Conservation (phyloP, 164 flowering plant genomes). For the Umbilicus rupestris region DNA sequence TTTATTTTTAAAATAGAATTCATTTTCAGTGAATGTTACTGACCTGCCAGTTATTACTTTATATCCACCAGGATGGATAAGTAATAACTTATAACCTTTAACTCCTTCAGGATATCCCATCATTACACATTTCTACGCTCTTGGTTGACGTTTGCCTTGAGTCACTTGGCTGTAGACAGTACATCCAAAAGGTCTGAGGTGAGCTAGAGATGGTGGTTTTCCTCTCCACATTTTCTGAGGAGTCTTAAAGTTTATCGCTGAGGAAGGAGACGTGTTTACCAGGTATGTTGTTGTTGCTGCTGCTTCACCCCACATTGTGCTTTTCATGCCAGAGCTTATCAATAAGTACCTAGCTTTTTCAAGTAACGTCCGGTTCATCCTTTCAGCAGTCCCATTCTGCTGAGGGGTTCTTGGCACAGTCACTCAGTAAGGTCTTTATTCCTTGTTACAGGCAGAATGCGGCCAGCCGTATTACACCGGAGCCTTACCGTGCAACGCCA, state of each 20-base stretch:
- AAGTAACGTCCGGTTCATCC: neutral
- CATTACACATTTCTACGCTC: neutral
- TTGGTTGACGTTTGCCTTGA: neutral
- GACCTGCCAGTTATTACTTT: too few relatives aligned
- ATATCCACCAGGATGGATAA: too few relatives aligned
- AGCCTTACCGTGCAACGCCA: too few relatives aligned
- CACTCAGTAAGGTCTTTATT: neutral
- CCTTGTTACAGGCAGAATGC: neutral
- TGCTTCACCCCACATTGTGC: conserved; percentile 1
- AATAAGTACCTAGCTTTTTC: conserved; percentile 1
- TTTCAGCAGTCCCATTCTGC: conserved; percentile 1
- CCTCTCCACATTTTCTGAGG: neutral
- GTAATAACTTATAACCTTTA: neutral
- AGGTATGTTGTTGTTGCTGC: neutral
- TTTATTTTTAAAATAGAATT: too few relatives aligned
- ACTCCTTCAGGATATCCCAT: neutral
- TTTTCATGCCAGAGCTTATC: neutral
- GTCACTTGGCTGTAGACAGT: neutral
- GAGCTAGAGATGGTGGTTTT: neutral
- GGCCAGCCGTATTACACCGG: too few relatives aligned
- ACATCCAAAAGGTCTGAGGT: neutral
- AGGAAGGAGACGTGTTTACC: neutral
- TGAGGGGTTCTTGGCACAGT: neutral
- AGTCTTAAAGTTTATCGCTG: neutral
- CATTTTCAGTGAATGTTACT: too few relatives aligned